A percentile compares a stretch with the other conserved stretches of the same genome.
phyloP scores from a whole-genome alignment of 2,329 filamentous ascomycete species.

The Neonectria sp. region DNA sequence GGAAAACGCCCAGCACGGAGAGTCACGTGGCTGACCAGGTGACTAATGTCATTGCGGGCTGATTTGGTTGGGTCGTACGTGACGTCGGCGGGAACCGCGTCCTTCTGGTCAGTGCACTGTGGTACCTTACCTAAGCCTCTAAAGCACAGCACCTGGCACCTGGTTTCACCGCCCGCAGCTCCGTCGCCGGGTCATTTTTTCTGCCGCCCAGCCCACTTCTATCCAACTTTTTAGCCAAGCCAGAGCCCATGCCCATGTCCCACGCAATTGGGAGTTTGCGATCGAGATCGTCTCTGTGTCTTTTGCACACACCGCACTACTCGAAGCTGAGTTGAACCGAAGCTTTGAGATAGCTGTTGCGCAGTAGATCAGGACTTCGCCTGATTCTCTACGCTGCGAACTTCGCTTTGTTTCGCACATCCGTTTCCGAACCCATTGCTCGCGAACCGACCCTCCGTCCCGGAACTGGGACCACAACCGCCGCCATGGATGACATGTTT shows the following conservation, averaged over 20 bases:
- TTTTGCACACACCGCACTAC: conserved; percentile 31
- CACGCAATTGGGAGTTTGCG: conserved; percentile 36
- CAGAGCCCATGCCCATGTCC: conserved; percentile 36
- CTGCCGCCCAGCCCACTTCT: conserved; percentile 48
- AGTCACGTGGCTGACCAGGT: conserved; percentile 43
- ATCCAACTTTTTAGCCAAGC: conserved; percentile 46
- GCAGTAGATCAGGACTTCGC: not conserved
- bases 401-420: not conserved
- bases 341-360: not conserved
- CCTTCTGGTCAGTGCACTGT: conserved; percentile 2
- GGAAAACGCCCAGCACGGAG: conserved; percentile 45
- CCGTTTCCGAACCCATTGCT: conserved; percentile 5
- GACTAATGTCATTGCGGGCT: conserved; percentile 32
- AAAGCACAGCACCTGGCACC: not conserved
- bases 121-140: not conserved
- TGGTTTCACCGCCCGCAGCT: conserved; percentile 41
- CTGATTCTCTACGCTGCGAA: not conserved
- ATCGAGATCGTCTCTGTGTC: conserved; percentile 40
- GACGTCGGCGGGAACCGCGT: conserved; percentile 42
- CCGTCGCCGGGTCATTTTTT: conserved; percentile 43
- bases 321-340: conserved; percentile 15
- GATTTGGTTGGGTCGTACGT: conserved; percentile 37
- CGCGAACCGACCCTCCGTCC: conserved; percentile 27
- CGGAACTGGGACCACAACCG: conserved; percentile 31
- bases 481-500: conserved; percentile 83